A percentile compares a stretch with the other conserved stretches of the same genome.
These are phyloP conservation scores for Pseudozyma thailandica DNA, from an alignment of 1,284 basidiomycete species.

Conservation along the genomic window DNA sequence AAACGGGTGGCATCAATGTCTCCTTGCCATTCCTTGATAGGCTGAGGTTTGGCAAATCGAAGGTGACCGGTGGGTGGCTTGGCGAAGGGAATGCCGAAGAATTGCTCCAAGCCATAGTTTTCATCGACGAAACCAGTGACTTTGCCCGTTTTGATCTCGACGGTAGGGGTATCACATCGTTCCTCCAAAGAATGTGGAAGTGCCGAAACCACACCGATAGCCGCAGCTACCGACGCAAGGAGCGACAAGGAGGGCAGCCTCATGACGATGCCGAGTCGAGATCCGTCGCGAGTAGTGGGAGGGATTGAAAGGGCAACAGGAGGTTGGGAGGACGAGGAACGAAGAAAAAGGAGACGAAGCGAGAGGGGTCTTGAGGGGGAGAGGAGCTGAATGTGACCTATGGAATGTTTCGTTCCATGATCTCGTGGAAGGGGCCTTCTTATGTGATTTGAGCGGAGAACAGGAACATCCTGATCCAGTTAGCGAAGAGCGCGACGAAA, in stretches of 20 bases:
- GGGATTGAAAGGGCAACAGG: background rate
- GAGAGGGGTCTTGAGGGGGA: too few relatives aligned
- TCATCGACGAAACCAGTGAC: conserved; percentile 23
- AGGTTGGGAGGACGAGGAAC: too few relatives aligned
- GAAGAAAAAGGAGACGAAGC: too few relatives aligned
- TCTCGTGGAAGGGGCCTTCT: too few relatives aligned
- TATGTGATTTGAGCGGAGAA: too few relatives aligned
- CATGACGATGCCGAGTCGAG: background rate
- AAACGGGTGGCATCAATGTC: conserved; percentile 41
- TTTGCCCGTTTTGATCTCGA: conserved; percentile 28
- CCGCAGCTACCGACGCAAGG: conserved; percentile 5
- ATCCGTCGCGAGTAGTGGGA: background rate
- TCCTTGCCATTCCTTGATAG: conserved; percentile 11
- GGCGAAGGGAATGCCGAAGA: conserved; percentile 52
- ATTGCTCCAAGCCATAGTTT: conserved; percentile 27
- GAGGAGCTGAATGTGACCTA: too few relatives aligned
- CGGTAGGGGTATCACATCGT: conserved; percentile 11
- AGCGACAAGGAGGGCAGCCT: conserved; percentile 2
- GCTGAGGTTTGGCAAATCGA: conserved; percentile 39
- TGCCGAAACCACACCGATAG: conserved; percentile 6
- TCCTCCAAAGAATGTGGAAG: conserved; percentile 9
- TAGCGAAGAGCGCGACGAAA: too few relatives aligned
- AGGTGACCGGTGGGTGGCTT: conserved; percentile 36
- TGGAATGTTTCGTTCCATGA: too few relatives aligned
- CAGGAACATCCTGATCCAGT: too few relatives aligned